Conservation (phyloP, 2,329 filamentous ascomycete genomes). For the Microsporum ferrugineum region DNA sequence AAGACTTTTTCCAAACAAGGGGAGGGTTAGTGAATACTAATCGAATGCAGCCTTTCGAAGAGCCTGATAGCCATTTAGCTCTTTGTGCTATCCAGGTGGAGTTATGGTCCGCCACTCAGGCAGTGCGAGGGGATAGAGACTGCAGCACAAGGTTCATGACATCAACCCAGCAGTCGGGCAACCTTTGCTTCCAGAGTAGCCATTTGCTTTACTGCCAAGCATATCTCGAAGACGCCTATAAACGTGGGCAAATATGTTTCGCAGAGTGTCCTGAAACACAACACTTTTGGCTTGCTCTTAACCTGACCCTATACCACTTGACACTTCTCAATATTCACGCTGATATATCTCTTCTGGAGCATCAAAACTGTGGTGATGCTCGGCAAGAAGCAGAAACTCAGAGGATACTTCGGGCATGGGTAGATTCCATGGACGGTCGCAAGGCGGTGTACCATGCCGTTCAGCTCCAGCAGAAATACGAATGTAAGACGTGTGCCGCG, state of each 20-base stretch:
- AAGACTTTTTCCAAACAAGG: not conserved
- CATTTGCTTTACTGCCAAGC: not conserved
- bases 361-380: not conserved
- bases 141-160: not conserved
- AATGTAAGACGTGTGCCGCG: not conserved
- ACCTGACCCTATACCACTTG: not conserved
- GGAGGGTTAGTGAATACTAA: not conserved
- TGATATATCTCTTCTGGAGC: not conserved
- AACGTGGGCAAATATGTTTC: not conserved
- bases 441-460: not conserved
- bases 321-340: not conserved
- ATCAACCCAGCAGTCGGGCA: not conserved
- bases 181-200: not conserved
- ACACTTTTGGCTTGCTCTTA: not conserved
- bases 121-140: not conserved
- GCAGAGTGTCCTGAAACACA: not conserved
- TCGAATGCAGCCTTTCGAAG: not conserved
- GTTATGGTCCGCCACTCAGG: not conserved
- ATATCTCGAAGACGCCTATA: not conserved
- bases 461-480: not conserved
- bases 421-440: not conserved
- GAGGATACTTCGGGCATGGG: not conserved
- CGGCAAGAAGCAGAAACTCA: not conserved
- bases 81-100: not conserved
- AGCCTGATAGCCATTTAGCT: not conserved